A percentile compares a stretch with the other conserved stretches of the same genome.
Conservation (phyloP, 2,329 filamentous ascomycete species). For the Fusarium sp. region DNA sequence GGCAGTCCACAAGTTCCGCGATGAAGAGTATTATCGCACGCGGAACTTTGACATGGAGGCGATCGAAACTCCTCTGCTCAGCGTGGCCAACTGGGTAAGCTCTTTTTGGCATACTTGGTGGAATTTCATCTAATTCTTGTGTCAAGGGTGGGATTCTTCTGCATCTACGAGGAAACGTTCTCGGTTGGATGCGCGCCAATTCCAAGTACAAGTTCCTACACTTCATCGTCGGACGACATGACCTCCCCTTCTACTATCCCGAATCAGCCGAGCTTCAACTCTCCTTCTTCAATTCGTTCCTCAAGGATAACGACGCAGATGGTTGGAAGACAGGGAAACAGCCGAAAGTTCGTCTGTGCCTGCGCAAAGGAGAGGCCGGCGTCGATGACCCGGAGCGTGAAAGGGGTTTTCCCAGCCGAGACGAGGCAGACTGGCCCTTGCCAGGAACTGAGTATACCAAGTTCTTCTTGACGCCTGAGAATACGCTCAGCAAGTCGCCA, state of each 20-base stretch:
- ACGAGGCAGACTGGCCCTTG: conserved; percentile 74
- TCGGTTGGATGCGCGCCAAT: conserved; percentile 71
- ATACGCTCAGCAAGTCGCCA: neutral
- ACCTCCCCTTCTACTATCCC: conserved; percentile 77
- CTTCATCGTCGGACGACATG: conserved; percentile 76
- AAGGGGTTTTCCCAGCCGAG: conserved; percentile 61
- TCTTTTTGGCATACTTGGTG: neutral
- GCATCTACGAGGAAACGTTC: conserved; percentile 76
- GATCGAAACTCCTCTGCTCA: conserved; percentile 74
- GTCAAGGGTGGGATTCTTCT: conserved; percentile 65
- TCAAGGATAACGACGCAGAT: conserved; percentile 71
- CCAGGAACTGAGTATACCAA: conserved; percentile 70
- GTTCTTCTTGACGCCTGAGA: conserved; percentile 58
- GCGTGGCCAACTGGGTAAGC: conserved; percentile 74
- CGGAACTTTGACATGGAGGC: conserved; percentile 61
- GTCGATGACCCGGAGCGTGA: conserved; percentile 73
- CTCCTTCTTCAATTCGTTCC: conserved; percentile 76
- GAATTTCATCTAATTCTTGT: neutral
- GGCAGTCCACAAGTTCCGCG: neutral
- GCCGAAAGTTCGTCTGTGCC: conserved; percentile 68
- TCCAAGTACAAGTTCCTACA: conserved; percentile 75
- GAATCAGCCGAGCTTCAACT: conserved; percentile 75
- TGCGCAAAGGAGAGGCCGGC: conserved; percentile 74
- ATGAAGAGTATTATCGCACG: neutral
- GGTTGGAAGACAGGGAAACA: conserved; percentile 68